These are phyloP conservation scores for Penicillium longicatenatum DNA, from an alignment of 495 filamentous ascomycete genomes.

Conservation along the genomic window DNA sequence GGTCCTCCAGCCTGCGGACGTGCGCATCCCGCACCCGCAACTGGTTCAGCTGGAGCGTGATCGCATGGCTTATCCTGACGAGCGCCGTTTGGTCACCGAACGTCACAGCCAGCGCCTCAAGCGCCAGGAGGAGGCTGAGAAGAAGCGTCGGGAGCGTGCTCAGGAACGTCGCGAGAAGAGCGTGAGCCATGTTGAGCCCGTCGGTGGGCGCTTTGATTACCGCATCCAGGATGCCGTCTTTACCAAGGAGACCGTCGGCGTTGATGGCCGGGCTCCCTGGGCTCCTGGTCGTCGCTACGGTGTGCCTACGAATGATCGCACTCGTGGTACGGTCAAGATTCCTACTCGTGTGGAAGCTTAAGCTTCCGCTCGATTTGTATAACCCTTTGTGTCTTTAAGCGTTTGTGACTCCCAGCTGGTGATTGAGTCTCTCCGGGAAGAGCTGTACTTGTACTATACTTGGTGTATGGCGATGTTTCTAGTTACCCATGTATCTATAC, in stretches of 20 bases:
- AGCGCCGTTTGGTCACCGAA: constrained; percentile 35
- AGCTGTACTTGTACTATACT: constrained; percentile 27
- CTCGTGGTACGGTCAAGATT: constrained; percentile 74
- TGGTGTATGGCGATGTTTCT: constrained; percentile 27
- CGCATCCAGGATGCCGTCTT: constrained; percentile 66
- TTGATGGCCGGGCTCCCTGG: constrained; percentile 56
- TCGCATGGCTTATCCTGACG: constrained; percentile 27
- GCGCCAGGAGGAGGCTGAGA: constrained; percentile 39
- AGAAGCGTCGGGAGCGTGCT: constrained; percentile 38
- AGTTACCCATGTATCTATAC: constrained; percentile 33
- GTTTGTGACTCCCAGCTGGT: constrained; percentile 2
- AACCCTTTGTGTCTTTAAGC: constrained; percentile 1
- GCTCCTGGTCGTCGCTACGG: constrained; percentile 70
- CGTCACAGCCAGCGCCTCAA: constrained; percentile 48
- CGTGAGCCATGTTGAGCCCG: constrained; percentile 44
- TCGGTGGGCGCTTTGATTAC: constrained; percentile 75
- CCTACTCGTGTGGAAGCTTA: constrained; percentile 60
- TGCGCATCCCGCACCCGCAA: constrained; percentile 86
- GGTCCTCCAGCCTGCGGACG: constrained; percentile 78
- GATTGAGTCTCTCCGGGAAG: constrained; percentile 6
- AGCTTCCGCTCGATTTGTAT: constrained; percentile 2
- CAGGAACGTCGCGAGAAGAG: constrained; percentile 43
- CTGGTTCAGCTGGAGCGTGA: constrained; percentile 63
- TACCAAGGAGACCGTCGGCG: constrained; percentile 59
- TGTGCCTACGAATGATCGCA: constrained; percentile 67